phyloP scores from a whole-genome alignment of 2,329 filamentous ascomycete genomes.

The Pyrenochaeta sp. region DNA sequence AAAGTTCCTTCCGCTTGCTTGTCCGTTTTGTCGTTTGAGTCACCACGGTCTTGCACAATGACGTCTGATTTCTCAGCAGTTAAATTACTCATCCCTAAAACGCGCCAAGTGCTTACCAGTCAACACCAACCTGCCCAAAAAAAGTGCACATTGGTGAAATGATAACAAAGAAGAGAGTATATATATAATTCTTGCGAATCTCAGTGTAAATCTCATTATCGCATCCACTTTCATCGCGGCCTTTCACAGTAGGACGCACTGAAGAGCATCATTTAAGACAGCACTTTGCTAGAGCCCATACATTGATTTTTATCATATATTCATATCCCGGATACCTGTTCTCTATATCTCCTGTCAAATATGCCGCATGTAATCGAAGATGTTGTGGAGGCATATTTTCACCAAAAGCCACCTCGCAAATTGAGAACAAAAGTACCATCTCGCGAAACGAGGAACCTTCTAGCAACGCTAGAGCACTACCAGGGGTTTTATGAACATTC shows the following conservation, averaged over 20 bases:
- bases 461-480: conserved; percentile 5
- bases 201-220: background rate
- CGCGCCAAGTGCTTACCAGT: conserved; percentile 5
- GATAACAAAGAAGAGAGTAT: background rate
- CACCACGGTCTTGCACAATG: conserved; percentile 3
- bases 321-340: too few relatives aligned
- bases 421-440: conserved; percentile 11
- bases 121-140: background rate
- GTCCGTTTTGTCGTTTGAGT: background rate
- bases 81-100: conserved; percentile 14
- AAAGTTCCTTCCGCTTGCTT: background rate
- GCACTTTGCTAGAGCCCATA: too few relatives aligned
- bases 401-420: background rate
- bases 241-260: too few relatives aligned
- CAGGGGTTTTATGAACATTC: conserved; percentile 19
- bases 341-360: background rate
- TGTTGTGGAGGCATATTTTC: background rate
- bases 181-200: background rate
- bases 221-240: too few relatives aligned
- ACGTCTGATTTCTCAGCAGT: conserved; percentile 17
- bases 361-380: background rate
- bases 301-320: too few relatives aligned
- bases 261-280: too few relatives aligned
- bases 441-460: conserved; percentile 14
- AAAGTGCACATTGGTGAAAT: conserved; percentile 3